Evolutionary conservation across 2,329 filamentous ascomycete species (phyloP).

Genomic region (Colletotrichum sp.): DNA sequence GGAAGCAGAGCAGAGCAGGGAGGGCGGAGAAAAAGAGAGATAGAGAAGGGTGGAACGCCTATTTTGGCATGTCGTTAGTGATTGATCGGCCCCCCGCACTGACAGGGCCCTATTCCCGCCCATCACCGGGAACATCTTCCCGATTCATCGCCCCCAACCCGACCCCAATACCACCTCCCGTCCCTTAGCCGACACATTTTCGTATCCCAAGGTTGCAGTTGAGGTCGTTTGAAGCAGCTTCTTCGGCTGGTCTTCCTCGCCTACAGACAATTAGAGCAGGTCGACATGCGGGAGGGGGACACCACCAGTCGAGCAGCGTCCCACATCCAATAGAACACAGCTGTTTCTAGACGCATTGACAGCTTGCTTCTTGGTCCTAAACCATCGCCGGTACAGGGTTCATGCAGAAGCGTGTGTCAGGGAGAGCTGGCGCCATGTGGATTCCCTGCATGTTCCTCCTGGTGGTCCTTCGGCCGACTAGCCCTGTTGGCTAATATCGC

Average conservation of each 20-base stretch:
- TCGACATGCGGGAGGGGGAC: not conserved
- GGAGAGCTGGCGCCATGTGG: not conserved
- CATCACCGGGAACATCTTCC: not conserved
- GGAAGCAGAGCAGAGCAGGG: not conserved
- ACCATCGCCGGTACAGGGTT: not conserved
- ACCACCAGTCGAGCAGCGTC: not conserved
- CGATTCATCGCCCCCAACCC: not conserved
- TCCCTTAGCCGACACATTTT: not conserved
- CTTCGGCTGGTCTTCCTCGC: not conserved
- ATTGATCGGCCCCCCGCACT: not conserved
- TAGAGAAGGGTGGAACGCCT: not conserved
- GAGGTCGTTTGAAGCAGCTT: not conserved
- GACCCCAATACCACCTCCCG: not conserved
- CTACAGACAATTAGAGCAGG: not conserved
- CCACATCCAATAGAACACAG: not conserved
- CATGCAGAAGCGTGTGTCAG: constrained; percentile 16
- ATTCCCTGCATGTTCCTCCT: not conserved
- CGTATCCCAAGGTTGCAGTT: not conserved
- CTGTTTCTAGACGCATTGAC: constrained; percentile 10
- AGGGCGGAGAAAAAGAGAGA: not conserved
- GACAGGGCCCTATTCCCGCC: constrained; percentile 3
- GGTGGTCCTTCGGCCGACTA: not conserved
- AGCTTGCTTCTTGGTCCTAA: not conserved
- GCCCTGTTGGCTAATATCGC: not conserved
- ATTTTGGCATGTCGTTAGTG: not conserved